phyloP scores from a whole-genome alignment of 1,139 yeast genomes.

The Geotrichum klebahnii region DNA sequence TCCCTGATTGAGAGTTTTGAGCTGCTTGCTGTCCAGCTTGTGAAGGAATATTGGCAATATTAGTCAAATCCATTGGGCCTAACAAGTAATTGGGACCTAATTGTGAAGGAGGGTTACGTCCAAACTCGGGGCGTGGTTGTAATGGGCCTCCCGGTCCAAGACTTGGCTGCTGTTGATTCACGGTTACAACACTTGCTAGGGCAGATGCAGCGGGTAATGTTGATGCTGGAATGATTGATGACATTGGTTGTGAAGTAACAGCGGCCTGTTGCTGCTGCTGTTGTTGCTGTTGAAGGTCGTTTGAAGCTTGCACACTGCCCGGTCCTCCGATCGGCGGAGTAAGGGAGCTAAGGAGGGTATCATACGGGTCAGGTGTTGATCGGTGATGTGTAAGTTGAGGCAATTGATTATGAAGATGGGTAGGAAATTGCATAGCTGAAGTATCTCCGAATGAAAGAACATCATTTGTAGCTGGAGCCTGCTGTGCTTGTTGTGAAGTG shows the following conservation, averaged over 20 bases:
- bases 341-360: background rate
- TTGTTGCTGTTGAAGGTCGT: too few species aligned
- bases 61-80: slow-evolving; percentile 5
- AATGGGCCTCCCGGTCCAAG: background rate
- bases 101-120: too few species aligned
- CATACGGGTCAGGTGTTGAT: slow-evolving; percentile 10
- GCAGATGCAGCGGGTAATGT: too few species aligned
- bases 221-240: background rate
- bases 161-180: background rate
- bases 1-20: slow-evolving; percentile 3
- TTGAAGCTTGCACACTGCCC: too few species aligned
- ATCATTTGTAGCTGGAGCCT: too few species aligned
- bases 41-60: background rate
- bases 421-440: too few species aligned
- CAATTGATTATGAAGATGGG: too few species aligned
- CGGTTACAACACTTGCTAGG: too few species aligned
- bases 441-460: too few species aligned
- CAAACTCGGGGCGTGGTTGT: slow-evolving; percentile 1
- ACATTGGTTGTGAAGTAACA: background rate
- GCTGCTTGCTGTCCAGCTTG: too few species aligned
- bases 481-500: too few species aligned
- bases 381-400: background rate
- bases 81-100: background rate
- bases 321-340: slow-evolving; percentile 1
- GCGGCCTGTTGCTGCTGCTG: background rate